A percentile compares a stretch with the other conserved stretches of the same genome.
Evolutionary conservation across 192 early-diverging fungal genomes (phyloP).

Genomic region (Backusella tuberculispora): DNA sequence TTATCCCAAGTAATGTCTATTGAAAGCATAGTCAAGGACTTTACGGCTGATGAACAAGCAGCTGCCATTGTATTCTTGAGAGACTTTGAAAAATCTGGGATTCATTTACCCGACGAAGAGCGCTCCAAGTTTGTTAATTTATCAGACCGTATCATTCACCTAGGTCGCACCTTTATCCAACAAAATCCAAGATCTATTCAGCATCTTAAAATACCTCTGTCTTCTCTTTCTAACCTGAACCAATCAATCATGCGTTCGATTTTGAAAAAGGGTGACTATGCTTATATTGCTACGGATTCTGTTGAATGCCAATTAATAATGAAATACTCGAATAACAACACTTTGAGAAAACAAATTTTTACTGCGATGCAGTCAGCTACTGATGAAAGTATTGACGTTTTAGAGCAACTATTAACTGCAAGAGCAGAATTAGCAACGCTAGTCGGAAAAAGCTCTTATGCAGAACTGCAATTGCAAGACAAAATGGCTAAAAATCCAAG

Average conservation of each 20-base stretch:
- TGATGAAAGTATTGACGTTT: constrained; percentile 59
- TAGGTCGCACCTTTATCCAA: constrained; percentile 76
- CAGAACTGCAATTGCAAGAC: constrained; percentile 82
- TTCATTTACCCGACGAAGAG: constrained; percentile 73
- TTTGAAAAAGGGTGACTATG: constrained; percentile 42
- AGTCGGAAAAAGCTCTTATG: constrained; percentile 82
- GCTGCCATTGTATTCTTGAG: constrained; percentile 82
- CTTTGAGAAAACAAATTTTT: constrained; percentile 74
- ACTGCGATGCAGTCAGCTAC: constrained; percentile 74
- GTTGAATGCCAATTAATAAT: constrained; percentile 65
- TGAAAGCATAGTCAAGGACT: constrained; percentile 50
- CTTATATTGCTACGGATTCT: constrained; percentile 62
- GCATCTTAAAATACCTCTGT: constrained; percentile 44
- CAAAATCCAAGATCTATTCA: constrained; percentile 41
- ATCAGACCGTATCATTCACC: constrained; percentile 79
- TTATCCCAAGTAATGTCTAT: constrained; percentile 70
- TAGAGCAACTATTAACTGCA: constrained; percentile 78
- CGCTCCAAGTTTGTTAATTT: constrained; percentile 80
- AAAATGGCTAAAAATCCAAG: constrained; percentile 92
- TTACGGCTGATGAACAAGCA: constrained; percentile 70
- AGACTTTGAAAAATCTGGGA: constrained; percentile 96
- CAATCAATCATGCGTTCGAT: constrained; percentile 41
- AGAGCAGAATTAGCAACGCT: constrained; percentile 75
- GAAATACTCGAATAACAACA: constrained; percentile 63
- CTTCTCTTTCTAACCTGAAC: constrained; percentile 44